phyloP scores from a whole-genome alignment of 1,139 yeast species.

The Debaryomyces psychrophilus region DNA sequence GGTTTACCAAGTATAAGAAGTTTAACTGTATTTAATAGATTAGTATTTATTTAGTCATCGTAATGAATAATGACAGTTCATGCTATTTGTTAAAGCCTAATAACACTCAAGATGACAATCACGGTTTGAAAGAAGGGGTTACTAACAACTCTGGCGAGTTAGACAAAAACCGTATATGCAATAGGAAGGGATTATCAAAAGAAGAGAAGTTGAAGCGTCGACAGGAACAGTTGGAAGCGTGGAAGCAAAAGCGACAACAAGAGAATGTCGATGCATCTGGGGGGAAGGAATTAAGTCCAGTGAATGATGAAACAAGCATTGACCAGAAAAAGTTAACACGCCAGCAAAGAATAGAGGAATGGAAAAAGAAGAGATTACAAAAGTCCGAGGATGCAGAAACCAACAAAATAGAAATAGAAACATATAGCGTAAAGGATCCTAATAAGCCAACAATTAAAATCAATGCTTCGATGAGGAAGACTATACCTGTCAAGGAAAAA shows the following conservation, averaged over 20 bases:
- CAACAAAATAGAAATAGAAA: background rate
- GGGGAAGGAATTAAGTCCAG: background rate
- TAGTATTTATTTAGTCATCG: constrained; percentile 4
- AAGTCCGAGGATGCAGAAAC: constrained; percentile 6
- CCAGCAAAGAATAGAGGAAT: constrained; percentile 41
- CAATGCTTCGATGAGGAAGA: constrained; percentile 6
- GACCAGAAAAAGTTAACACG: constrained; percentile 23
- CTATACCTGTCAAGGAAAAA: constrained; percentile 1
- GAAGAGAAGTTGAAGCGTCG: constrained; percentile 40
- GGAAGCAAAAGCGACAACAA: constrained; percentile 42
- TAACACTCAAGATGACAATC: constrained; percentile 40
- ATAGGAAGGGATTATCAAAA: constrained; percentile 24
- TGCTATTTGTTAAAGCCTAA: constrained; percentile 36
- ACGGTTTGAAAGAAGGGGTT: constrained; percentile 26
- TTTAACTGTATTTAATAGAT: background rate
- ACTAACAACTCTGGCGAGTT: constrained; percentile 13
- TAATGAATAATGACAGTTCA: constrained; percentile 3
- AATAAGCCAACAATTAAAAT: constrained; percentile 1
- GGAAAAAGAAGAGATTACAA: constrained; percentile 36
- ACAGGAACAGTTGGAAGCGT: constrained; percentile 44
- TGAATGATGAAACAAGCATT: constrained; percentile 11
- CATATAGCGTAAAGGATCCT: background rate
- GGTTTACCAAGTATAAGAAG: background rate
- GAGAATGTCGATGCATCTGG: constrained; percentile 16
- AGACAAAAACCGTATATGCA: constrained; percentile 7